phyloP scores from a whole-genome alignment of 345 rosid genomes.

The Euphorbia lathyris region DNA sequence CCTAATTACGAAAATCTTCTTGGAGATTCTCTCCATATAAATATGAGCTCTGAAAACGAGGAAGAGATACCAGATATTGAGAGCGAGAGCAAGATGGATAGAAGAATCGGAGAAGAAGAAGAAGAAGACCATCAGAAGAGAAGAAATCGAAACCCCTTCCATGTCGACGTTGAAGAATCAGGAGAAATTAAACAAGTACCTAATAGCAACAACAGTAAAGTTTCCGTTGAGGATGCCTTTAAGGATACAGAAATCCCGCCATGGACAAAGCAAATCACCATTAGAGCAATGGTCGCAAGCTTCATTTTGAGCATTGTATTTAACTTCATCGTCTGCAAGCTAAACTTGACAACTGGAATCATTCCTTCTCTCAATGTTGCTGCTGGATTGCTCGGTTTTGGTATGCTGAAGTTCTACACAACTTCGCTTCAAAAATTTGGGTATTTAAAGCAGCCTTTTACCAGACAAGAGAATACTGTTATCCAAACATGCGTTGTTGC shows the following conservation, averaged over 20 bases:
- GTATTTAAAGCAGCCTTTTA: conserved; percentile 64
- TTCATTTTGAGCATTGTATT: conserved; percentile 47
- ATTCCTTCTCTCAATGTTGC: conserved; percentile 67
- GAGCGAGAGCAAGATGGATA: neutral
- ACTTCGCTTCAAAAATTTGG: conserved; percentile 43
- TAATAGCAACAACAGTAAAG: conserved; percentile 3
- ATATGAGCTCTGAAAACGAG: no score
- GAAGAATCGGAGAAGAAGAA: neutral
- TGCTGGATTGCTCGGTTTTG: conserved; percentile 59
- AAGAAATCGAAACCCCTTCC: neutral
- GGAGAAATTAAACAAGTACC: neutral
- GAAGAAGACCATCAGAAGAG: no score
- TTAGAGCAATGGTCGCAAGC: conserved; percentile 46
- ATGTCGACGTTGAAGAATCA: neutral
- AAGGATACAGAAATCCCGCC: conserved; percentile 36
- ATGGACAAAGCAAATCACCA: conserved; percentile 55
- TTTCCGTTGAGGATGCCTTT: conserved; percentile 39
- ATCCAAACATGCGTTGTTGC: conserved; percentile 89
- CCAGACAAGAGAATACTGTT: conserved; percentile 84
- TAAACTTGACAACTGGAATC: conserved; percentile 65
- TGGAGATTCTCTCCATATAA: no score
- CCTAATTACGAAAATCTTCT: no score
- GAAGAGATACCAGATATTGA: no score
- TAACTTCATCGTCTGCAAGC: conserved; percentile 68
- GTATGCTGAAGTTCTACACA: conserved; percentile 43